These are phyloP conservation scores for Hygrophoropsis aurantiaca DNA, from an alignment of 768 basidiomycete species.

Conservation along the genomic window DNA sequence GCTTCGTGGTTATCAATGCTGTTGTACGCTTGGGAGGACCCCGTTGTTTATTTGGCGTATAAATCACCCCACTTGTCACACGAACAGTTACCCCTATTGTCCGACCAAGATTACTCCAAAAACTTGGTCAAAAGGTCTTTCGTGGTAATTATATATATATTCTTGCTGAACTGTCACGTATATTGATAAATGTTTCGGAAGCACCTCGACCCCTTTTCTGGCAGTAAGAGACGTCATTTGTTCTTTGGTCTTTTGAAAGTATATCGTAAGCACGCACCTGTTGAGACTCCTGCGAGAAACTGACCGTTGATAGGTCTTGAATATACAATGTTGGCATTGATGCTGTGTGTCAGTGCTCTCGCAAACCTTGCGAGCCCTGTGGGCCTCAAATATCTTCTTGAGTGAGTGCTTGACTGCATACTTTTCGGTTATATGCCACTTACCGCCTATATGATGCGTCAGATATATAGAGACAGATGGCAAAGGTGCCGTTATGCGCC, in stretches of 20 bases:
- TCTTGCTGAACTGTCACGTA: not conserved
- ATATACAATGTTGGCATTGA: slow-evolving; percentile 4
- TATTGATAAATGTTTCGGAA: slow-evolving; percentile 4
- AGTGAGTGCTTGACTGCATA: slow-evolving; percentile 17
- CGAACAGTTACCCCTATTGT: slow-evolving; percentile 45
- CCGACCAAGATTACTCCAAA: slow-evolving; percentile 44
- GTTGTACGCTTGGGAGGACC: slow-evolving; percentile 54
- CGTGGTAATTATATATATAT: slow-evolving; percentile 21
- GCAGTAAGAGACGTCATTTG: slow-evolving; percentile 8
- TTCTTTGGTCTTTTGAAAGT: slow-evolving; percentile 14
- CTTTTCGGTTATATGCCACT: not conserved
- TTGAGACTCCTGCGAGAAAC: not conserved
- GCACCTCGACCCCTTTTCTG: slow-evolving; percentile 26
- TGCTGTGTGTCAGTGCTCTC: slow-evolving; percentile 10
- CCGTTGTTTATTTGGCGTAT: slow-evolving; percentile 43
- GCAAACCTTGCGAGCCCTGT: slow-evolving; percentile 26
- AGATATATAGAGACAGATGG: slow-evolving; percentile 62
- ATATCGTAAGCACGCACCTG: slow-evolving; percentile 4
- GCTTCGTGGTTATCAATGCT: slow-evolving; percentile 34
- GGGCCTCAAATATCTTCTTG: slow-evolving; percentile 30
- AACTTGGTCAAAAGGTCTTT: slow-evolving; percentile 33
- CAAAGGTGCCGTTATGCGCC: slow-evolving; percentile 46
- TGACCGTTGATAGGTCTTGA: slow-evolving; percentile 2
- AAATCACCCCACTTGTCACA: slow-evolving; percentile 42
- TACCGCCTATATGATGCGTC: not conserved